Base-by-base conservation (phyloP, 306 rosid species). In the Sphenostylis stenocarpa region DNA sequence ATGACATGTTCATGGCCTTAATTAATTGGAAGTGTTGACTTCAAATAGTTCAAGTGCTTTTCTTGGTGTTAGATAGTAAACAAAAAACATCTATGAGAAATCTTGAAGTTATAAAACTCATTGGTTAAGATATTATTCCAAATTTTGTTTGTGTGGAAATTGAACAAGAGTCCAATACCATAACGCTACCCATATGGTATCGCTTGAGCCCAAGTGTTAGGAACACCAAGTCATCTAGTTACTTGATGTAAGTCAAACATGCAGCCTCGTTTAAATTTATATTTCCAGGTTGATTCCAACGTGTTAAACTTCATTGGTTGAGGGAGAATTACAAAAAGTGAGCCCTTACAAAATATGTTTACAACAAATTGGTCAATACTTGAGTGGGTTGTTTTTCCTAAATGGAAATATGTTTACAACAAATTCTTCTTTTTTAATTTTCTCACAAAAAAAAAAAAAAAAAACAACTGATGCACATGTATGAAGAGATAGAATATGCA, bases 251-350 rank as follows among this genome's bases (percentile, higher is more conserved):
- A 51, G 41, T 12, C 63, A 49, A 26, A 14, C 72, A 20, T 66
- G 51, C 71, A 26, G 44, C 67, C 38, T 51, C 45, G 49, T 66
- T 71, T 44, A 49, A 38, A 21, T 24, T 66, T 62, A 39, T 4
- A 15, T 19, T 56, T 70, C 49, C 64, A 71, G 65, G 61, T 64
- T 70, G 33, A 55, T 63, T 63, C 58, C 51, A 53, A 68, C 28
- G 58, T 81, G 45, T 62, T 20, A 67, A 61, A 67, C 12, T 58
- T 60, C 51, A 29, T 77, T 44, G 36, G 28, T 58, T 60, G 33
- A 43, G 77, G 29, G 31, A 55, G 56, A 56, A 29, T 43, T 19
- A 56, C 48, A 8, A 56, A 67, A 56, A 31, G 8, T 13, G 62
- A 21, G 44, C 15, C 21, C 70, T 20, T 41, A 43, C 19, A 43